These are phyloP conservation scores for Trichoderma orchidacearum DNA, from an alignment of 495 filamentous ascomycete species.

Conservation along the genomic window DNA sequence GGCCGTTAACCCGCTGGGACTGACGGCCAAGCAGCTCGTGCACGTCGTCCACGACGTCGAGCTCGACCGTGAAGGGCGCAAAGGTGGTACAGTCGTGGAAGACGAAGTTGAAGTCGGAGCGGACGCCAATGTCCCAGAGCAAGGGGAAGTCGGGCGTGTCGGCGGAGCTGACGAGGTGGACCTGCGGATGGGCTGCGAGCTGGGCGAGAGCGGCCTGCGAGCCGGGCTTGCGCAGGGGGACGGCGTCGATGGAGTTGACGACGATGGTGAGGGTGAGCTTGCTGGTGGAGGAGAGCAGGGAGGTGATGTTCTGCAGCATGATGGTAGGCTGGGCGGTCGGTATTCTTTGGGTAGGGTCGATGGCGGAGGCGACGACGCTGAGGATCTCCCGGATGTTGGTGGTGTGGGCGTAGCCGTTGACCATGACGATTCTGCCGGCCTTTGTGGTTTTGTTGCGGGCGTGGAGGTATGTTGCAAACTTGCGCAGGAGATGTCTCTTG, in stretches of 20 bases:
- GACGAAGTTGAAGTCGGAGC: slow-evolving; percentile 66
- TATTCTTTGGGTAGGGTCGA: slow-evolving; percentile 38
- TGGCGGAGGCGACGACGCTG: slow-evolving; percentile 50
- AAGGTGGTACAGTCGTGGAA: slow-evolving; percentile 96
- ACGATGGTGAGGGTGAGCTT: slow-evolving; percentile 45
- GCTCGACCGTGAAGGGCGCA: slow-evolving; percentile 44
- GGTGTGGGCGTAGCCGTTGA: slow-evolving; percentile 77
- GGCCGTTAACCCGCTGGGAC: slow-evolving; percentile 70
- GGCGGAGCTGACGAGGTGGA: slow-evolving; percentile 65
- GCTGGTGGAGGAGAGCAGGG: slow-evolving; percentile 37
- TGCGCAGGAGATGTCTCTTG: slow-evolving; percentile 61
- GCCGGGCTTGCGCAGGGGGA: slow-evolving; percentile 53
- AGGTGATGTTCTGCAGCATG: slow-evolving; percentile 28
- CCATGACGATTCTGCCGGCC: slow-evolving; percentile 55
- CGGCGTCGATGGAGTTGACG: slow-evolving; percentile 75
- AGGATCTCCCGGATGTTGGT: slow-evolving; percentile 71
- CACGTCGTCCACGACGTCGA: slow-evolving; percentile 76
- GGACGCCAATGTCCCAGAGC: slow-evolving; percentile 77
- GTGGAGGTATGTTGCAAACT: slow-evolving; percentile 66
- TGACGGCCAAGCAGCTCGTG: slow-evolving; percentile 74
- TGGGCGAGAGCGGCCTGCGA: slow-evolving; percentile 63
- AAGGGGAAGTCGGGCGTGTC: slow-evolving; percentile 79
- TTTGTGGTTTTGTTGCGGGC: slow-evolving; percentile 17
- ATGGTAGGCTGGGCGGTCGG: slow-evolving; percentile 20
- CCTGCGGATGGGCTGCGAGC: slow-evolving; percentile 57